Percentiles rank a stretch among this genome's conserved stretches.
Evolutionary conservation across 129 eudicot species (phyloP).

Genomic region (Chrysanthemum makinoi): DNA sequence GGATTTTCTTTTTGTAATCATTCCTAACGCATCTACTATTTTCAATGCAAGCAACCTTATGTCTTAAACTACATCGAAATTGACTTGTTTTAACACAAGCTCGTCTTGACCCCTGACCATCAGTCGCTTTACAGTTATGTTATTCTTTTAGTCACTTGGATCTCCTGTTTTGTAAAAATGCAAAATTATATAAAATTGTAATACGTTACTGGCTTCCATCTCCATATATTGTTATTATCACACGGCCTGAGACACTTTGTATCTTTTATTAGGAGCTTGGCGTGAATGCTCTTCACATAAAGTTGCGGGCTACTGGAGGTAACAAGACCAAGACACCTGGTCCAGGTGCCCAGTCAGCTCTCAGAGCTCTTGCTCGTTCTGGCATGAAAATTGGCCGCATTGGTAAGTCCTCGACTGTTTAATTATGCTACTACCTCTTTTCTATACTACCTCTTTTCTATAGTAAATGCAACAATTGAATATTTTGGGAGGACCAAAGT

Average conservation of each 20-base stretch:
- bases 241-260: background rate
- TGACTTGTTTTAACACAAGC: too few relatives aligned
- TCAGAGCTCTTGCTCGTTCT: constrained; percentile 10
- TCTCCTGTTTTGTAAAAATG: too few relatives aligned
- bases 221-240: background rate
- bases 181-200: background rate
- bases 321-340: background rate
- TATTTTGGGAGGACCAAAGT: too few relatives aligned
- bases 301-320: background rate
- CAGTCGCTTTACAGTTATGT: too few relatives aligned
- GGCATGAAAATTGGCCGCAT: constrained; percentile 11
- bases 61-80: background rate
- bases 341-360: constrained; percentile 8
- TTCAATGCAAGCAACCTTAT: background rate
- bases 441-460: background rate
- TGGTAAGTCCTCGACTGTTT: background rate
- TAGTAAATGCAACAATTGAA: background rate
- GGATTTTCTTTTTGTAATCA: too few relatives aligned
- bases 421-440: background rate
- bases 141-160: too few relatives aligned
- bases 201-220: background rate
- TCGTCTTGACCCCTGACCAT: too few relatives aligned
- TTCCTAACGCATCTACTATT: too few relatives aligned
- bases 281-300: constrained; percentile 4
- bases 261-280: background rate